phyloP scores from a whole-genome alignment of 1,284 basidiomycete species.

The Phenoliferia sp. region DNA sequence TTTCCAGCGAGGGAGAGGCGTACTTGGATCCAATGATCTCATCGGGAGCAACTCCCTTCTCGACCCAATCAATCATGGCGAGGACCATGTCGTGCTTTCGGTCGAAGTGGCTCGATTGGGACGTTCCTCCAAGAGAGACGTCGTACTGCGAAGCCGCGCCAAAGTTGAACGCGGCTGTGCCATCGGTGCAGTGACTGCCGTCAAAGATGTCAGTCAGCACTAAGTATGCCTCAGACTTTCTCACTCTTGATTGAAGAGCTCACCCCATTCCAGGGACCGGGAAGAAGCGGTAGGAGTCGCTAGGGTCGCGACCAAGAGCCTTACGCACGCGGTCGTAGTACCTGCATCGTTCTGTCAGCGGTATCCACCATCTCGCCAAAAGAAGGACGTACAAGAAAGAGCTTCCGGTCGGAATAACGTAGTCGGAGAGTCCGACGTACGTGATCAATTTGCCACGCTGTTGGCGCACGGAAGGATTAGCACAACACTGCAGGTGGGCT shows the following conservation, averaged over 20 bases:
- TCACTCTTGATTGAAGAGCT: neutral
- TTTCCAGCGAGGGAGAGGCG: conserved; percentile 8
- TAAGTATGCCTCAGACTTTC: too few species aligned
- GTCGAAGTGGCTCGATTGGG: conserved; percentile 6
- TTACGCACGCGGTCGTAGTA: conserved; percentile 26
- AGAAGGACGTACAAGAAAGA: neutral
- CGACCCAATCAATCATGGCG: conserved; percentile 31
- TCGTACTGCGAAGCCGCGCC: neutral
- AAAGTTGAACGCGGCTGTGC: conserved; percentile 13
- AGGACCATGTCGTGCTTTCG: conserved; percentile 26
- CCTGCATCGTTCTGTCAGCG: neutral
- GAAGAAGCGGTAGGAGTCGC: conserved; percentile 30
- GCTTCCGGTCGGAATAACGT: conserved; percentile 27
- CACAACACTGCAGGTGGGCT: neutral
- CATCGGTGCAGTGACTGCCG: conserved; percentile 17
- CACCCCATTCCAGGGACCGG: conserved; percentile 18
- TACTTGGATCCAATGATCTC: conserved; percentile 19
- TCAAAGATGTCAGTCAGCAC: too few species aligned
- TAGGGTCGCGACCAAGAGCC: conserved; percentile 19
- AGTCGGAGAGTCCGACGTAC: conserved; percentile 32
- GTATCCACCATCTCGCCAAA: neutral
- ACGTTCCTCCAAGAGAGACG: neutral
- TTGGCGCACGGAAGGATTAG: neutral
- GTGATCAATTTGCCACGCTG: conserved; percentile 30
- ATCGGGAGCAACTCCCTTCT: conserved; percentile 24